Evolutionary conservation across 108 stramenopile species (phyloP), one percentile per base, ranked within the genome.

Genomic region (Craspedostauros australis): DNA sequence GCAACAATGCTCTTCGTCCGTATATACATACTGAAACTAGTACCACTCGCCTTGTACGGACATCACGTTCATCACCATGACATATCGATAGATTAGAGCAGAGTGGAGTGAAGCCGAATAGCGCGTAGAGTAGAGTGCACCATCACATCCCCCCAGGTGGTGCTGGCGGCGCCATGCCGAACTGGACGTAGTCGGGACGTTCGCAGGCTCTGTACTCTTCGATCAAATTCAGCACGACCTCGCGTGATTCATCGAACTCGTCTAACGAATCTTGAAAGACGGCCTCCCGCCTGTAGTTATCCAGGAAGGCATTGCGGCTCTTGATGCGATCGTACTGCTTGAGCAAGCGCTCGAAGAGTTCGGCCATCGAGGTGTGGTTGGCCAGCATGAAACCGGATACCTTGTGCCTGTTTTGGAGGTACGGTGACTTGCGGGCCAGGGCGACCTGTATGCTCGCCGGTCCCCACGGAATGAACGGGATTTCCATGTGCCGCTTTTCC

Each of bases 401-500:
- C 70, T 97, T 95, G 72, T 96, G 90, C 15, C 79, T 71, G 27
- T 77, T 86, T 30, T 88, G 77, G 11, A 99, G 73, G 60, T 91
- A 99, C 0, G 98, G 96, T 12, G 85, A 88, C 55, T 94, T 96
- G 20, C 96, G 69, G 18, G 96, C 95, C 72, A 99, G 55, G 5
- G 98, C 98, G 29, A 99, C 98, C 77, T 99, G 96, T 43, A 97
- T 95, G 14, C 82, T 84, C 16, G 98, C 98, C 4, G 98, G 98
- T 39, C 98, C 98, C 98, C 98, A 99, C 0, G 96, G 95, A 55
- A 99, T 99, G 65, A 99, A 99, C 28, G 73, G 76, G 9, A 96
- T 89, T 23, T 92, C 74, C 20, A 42, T 58, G 40, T 66, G 65
- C 26, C 91, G 83, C 19, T 93, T 79, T 61, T 99, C 98, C 30